Conservation (phyloP, 2,329 filamentous ascomycete genomes). For the Monosporascus sp. region DNA sequence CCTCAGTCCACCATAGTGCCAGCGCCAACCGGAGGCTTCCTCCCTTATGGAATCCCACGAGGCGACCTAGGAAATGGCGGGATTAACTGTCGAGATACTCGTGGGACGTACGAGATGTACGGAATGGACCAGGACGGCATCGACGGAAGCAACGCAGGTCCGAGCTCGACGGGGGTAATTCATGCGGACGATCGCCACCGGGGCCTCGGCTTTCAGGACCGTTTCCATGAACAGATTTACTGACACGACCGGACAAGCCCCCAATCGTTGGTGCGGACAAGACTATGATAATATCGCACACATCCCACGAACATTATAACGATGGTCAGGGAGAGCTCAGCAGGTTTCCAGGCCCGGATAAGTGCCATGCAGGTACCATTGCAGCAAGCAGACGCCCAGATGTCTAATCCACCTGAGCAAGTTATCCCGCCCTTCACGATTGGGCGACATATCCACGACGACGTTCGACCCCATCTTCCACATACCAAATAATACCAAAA, state of each 20-base stretch:
- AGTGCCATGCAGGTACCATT: too few relatives aligned
- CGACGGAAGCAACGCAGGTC: conserved; percentile 27
- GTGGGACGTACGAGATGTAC: conserved; percentile 38
- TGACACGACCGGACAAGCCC: neutral
- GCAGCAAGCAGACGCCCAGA: too few relatives aligned
- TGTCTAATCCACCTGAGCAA: too few relatives aligned
- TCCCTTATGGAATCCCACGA: conserved; percentile 12
- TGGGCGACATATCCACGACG: too few relatives aligned
- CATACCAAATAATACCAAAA: too few relatives aligned
- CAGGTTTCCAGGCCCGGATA: too few relatives aligned
- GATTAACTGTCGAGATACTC: conserved; percentile 19
- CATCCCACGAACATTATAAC: too few relatives aligned
- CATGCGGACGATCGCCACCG: conserved; percentile 40
- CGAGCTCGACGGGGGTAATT: conserved; percentile 29
- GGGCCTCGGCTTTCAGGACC: conserved; percentile 36
- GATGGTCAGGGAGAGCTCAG: too few relatives aligned
- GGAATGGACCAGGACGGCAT: conserved; percentile 38
- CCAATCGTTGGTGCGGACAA: too few relatives aligned
- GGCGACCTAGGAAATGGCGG: conserved; percentile 6
- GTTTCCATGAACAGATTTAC: conserved; percentile 10
- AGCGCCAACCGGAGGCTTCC: conserved; percentile 4
- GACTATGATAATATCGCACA: too few relatives aligned
- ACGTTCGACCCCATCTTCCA: too few relatives aligned
- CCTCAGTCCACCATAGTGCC: conserved; percentile 15
- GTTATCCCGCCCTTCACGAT: too few relatives aligned